Evolutionary conservation across 768 basidiomycete genomes (phyloP).

Genomic region (Kondoa malvinella): DNA sequence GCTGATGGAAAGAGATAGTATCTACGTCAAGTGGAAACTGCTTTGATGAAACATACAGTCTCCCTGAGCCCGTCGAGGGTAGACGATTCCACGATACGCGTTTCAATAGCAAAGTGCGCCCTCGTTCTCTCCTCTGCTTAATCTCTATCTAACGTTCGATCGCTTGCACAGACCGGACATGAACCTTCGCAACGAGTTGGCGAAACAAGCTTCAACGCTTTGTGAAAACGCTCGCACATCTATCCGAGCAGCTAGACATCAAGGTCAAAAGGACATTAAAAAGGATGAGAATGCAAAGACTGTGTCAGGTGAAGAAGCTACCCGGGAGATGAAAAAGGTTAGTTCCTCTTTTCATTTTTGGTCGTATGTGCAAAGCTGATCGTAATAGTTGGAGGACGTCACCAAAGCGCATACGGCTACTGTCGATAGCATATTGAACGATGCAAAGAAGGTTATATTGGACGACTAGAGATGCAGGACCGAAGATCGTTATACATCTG

Average conservation of each 20-base stretch:
- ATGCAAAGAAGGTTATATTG: conserved; percentile 17
- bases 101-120: not conserved
- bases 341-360: not conserved
- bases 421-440: conserved; percentile 11
- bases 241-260: conserved; percentile 16
- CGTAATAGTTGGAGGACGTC: conserved; percentile 14
- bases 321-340: conserved; percentile 12
- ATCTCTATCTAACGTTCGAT: not conserved
- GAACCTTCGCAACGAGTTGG: conserved; percentile 6
- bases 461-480: too few relatives aligned
- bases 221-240: conserved; percentile 17
- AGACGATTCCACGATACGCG: not conserved
- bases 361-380: not conserved
- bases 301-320: conserved; percentile 10
- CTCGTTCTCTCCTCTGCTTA: not conserved
- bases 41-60: not conserved
- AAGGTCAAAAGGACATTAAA: conserved; percentile 20
- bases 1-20: not conserved
- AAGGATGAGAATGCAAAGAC: conserved; percentile 14
- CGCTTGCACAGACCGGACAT: conserved; percentile 12
- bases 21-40: not conserved
- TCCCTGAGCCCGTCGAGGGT: not conserved
- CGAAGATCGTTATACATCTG: too few relatives aligned
- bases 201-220: conserved; percentile 17
- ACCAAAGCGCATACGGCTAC: conserved; percentile 19